A percentile compares a stretch with the other conserved stretches of the same genome.
phyloP scores from a whole-genome alignment of 1,139 yeast genomes.

The Blastobotrys ciferrii region DNA sequence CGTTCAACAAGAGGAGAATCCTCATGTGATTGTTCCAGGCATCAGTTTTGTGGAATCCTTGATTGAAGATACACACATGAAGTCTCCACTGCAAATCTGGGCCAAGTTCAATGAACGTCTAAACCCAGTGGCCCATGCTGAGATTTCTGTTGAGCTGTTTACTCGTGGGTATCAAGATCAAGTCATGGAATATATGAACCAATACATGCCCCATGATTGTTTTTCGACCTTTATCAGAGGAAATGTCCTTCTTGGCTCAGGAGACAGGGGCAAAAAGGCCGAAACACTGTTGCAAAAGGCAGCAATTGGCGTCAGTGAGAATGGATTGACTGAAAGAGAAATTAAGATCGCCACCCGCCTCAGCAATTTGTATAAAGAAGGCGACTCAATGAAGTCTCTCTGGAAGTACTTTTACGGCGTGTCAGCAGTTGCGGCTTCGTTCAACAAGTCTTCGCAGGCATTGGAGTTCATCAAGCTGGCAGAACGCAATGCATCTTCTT shows the following conservation, averaged over 20 bases:
- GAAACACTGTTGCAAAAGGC: conserved; percentile 11
- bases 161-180: conserved; percentile 7
- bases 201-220: conserved; percentile 23
- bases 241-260: conserved; percentile 16
- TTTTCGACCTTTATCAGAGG: conserved; percentile 29
- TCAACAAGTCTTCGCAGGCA: conserved; percentile 15
- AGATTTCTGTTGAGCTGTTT: conserved; percentile 15
- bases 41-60: conserved; percentile 13
- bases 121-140: conserved; percentile 12
- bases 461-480: conserved; percentile 23
- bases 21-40: not conserved
- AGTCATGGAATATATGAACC: conserved; percentile 14
- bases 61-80: conserved; percentile 3
- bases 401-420: conserved; percentile 13
- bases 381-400: conserved; percentile 3
- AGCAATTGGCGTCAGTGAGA: conserved; percentile 9
- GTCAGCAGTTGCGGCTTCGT: conserved; percentile 13
- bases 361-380: not conserved
- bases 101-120: conserved; percentile 12
- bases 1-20: not conserved
- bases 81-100: conserved; percentile 13
- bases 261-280: conserved; percentile 8
- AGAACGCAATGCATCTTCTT: not conserved
- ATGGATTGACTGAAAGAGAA: conserved; percentile 1
- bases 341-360: not conserved